phyloP scores from a whole-genome alignment of 495 filamentous ascomycete genomes.

The Talaromyces stipitatus region DNA sequence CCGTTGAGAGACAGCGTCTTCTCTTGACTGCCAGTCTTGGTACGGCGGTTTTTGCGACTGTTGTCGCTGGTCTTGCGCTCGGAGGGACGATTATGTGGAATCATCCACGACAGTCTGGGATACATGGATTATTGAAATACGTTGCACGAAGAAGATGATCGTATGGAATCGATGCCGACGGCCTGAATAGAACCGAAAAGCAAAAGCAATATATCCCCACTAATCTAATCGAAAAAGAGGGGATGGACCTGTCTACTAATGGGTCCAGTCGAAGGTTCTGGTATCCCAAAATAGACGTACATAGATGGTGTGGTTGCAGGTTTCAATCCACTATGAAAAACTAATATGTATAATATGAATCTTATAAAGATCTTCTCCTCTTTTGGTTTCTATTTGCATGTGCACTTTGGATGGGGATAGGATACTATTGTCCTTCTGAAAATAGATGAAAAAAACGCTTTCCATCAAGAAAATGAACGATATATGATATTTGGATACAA shows the following conservation, averaged over 20 bases:
- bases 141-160: not conserved
- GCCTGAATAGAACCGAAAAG: too few species aligned
- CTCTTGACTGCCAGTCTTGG: slow-evolving; percentile 38
- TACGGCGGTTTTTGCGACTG: slow-evolving; percentile 16
- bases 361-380: not conserved
- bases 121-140: not conserved
- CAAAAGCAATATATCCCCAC: too few species aligned
- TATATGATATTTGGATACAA: not conserved
- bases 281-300: not conserved
- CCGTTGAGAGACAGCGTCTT: slow-evolving; percentile 59
- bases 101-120: slow-evolving; percentile 15
- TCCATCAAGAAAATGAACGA: not conserved
- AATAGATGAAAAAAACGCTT: not conserved
- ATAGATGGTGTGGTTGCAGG: not conserved
- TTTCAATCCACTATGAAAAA: not conserved
- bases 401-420: not conserved
- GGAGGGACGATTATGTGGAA: slow-evolving; percentile 18
- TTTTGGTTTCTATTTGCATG: not conserved
- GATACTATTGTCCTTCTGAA: too few species aligned
- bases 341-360: not conserved
- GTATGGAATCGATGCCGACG: too few species aligned
- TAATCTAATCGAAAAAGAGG: too few species aligned
- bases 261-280: too few species aligned
- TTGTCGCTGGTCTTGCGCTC: slow-evolving; percentile 21
- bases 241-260: too few species aligned